Conservation (phyloP, 768 basidiomycete genomes). For the Lyophyllum shimeji region DNA sequence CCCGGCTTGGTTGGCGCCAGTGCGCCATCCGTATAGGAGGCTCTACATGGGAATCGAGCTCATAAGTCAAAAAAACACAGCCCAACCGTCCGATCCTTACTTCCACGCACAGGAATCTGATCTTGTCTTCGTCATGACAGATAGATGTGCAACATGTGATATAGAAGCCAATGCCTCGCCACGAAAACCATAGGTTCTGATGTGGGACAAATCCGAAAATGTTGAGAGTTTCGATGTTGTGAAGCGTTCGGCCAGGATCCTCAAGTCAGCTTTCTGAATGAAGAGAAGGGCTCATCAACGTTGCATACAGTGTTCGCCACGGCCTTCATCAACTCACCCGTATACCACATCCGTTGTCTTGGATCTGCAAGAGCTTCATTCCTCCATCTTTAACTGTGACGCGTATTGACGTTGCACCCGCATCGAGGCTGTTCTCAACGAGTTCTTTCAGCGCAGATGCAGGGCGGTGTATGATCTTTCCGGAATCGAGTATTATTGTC, state of each 20-base stretch:
- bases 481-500: slow-evolving; percentile 1
- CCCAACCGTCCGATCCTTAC: slow-evolving; percentile 47
- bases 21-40: slow-evolving; percentile 76
- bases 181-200: slow-evolving; percentile 93
- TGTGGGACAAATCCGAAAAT: slow-evolving; percentile 81
- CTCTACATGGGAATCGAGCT: slow-evolving; percentile 46
- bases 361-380: slow-evolving; percentile 90
- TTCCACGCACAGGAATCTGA: slow-evolving; percentile 87
- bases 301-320: not conserved
- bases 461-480: slow-evolving; percentile 55
- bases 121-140: slow-evolving; percentile 89
- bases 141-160: slow-evolving; percentile 88
- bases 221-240: slow-evolving; percentile 91
- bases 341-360: slow-evolving; percentile 96
- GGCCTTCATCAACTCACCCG: slow-evolving; percentile 46
- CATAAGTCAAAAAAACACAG: not conserved
- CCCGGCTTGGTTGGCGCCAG: slow-evolving; percentile 73
- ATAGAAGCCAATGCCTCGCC: slow-evolving; percentile 97
- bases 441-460: slow-evolving; percentile 96
- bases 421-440: slow-evolving; percentile 94
- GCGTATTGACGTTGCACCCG: slow-evolving; percentile 82
- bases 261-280: slow-evolving; percentile 82
- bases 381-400: slow-evolving; percentile 94
- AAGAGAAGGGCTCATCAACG: not conserved
- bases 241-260: slow-evolving; percentile 90